Percentiles rank a stretch among this genome's conserved stretches.
Conservation (phyloP, 192 early-diverging fungal species). For the Linnemannia exigua region DNA sequence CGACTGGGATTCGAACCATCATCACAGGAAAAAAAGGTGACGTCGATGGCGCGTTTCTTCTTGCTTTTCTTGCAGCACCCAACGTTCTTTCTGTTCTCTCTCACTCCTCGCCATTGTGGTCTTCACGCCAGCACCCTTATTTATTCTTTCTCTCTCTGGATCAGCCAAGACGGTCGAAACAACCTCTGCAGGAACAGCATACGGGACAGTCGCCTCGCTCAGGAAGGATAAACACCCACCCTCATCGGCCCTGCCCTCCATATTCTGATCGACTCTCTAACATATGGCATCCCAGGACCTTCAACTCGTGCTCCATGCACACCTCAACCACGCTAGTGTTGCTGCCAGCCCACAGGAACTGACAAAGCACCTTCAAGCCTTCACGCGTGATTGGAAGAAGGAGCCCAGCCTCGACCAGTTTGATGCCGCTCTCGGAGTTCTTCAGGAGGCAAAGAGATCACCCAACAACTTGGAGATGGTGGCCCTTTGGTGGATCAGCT, state of each 20-base stretch:
- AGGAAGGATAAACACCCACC: background rate
- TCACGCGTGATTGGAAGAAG: constrained; percentile 48
- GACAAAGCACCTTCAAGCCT: constrained; percentile 30
- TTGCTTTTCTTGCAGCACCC: background rate
- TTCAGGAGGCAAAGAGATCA: constrained; percentile 17
- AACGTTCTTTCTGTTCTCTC: background rate
- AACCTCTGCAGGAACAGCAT: background rate
- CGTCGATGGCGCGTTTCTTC: background rate
- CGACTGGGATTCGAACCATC: background rate
- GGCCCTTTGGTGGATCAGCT: constrained; percentile 40
- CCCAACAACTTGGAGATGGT: constrained; percentile 13
- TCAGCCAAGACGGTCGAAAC: background rate
- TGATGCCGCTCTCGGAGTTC: constrained; percentile 24
- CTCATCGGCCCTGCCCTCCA: background rate
- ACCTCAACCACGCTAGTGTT: constrained; percentile 37
- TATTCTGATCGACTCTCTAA: background rate
- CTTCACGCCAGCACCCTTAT: background rate
- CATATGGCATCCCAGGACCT: constrained; percentile 35
- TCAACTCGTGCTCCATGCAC: constrained; percentile 44
- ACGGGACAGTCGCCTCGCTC: background rate
- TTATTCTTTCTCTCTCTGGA: background rate
- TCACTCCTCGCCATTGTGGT: background rate
- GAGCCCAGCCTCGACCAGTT: constrained; percentile 45
- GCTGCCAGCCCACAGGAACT: constrained; percentile 20
- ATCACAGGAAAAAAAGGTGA: background rate